Evolutionary conservation across 2,329 filamentous ascomycete species (phyloP), one percentile per base, ranked within the genome.

Genomic region (Claviceps sorghi): DNA sequence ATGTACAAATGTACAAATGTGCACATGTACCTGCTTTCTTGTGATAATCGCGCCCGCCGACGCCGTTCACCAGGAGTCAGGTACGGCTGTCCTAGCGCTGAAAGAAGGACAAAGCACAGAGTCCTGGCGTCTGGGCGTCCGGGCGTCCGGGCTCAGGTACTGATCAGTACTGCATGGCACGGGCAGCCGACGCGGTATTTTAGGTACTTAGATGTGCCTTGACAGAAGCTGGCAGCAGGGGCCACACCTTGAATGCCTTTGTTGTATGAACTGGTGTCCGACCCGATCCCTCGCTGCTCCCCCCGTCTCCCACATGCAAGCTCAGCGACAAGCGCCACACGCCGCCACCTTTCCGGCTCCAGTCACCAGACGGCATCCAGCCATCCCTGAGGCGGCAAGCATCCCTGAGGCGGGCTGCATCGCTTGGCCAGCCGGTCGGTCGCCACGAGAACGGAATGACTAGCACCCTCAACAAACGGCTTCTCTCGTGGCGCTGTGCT

Each of bases 371-470:
- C n/a, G 22, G 26, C 26, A 38, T 38, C 36, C 48, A 49, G 13
- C 19, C 48, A 36, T 41, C 19, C 48, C 26, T 8, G 29, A 42
- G 40, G 19, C 40, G n/a, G 40, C 19, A 45, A 30, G n/a, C 32
- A 43, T 45, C 50, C n/a, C 32, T 51, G 47, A 21, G n/a, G 38
- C 30, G 36, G 43, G 40, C 21, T 49, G 51, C 22, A 50, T 40
- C 41, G 42, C 30, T 45, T 47, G 43, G 44, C 34, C 46, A 47
- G 43, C 21, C 30, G n/a, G 32, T 36, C n/a, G 34, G 44, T 52
- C 32, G 34, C 44, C 44, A 32, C 44, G n/a, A 52, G 44, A 48
- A 41, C 50, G 44, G 44, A 48, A 41, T 43, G 44, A 26, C 22
- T n/a, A 46, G 43, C 49, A 46, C 43, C 11, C 9, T 41, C 17